Base-by-base conservation (phyloP, 768 basidiomycete genomes). In the Russula earlei region DNA sequence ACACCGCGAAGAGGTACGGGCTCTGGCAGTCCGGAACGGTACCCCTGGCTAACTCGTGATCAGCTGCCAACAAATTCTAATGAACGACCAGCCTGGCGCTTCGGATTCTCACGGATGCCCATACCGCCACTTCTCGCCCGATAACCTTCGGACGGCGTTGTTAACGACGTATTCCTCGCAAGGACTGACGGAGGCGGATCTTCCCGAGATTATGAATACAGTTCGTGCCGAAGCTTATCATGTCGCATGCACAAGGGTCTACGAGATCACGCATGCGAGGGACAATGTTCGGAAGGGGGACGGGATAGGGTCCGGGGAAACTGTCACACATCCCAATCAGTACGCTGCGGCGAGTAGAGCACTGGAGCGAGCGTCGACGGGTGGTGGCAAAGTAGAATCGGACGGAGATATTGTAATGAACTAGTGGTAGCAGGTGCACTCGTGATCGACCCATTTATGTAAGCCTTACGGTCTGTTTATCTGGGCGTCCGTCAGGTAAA, bases 231-330 rank as follows among this genome's bases (percentile, higher is more conserved):
- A 77, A 3, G 92, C 95, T 67, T 95, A 84, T 68, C 95, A 99
- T 67, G 87, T 97, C 43, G 95, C 94, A 7, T 99, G 96, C 71
- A 98, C 96, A 9, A 79, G 94, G 22, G 91, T 98, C 20, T 99
- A 92, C 69, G 96, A 99, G 72, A 77, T 96, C 27, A 96, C 93
- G 24, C 95, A 98, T 68, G 72, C 75, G 22, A 68, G 68, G 19
- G 72, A 68, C 58, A 83, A 86, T 9, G 82, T 95, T 48, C 84
- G 80, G 71, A 94, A 89, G 68, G 93, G 93, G 2, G 91, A 96
- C 14, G 96, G 95, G 0, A 63, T 94, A 42, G 90, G 91, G 8
- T 78, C 71, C 4, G 87, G 89, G 0, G 94, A 96, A 65, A 87
- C 81, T 58, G 87, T 97, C 22, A 87, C 84, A 10, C 96, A 99